Base-by-base conservation (phyloP, 2,329 filamentous ascomycete species). In the Rosellinia necatrix region DNA sequence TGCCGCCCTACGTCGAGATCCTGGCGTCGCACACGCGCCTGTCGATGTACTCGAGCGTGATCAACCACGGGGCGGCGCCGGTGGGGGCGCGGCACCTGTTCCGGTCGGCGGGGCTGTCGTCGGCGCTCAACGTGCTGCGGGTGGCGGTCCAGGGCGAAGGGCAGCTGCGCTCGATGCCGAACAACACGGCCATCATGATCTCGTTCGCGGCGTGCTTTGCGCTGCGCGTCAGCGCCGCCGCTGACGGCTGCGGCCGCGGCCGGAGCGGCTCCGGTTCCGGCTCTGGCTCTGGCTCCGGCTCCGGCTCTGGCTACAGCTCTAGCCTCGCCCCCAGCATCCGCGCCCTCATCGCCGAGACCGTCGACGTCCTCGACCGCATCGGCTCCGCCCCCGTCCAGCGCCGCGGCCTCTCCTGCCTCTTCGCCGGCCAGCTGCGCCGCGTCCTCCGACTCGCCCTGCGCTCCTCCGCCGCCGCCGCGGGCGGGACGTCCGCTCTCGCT, bases 141-240 rank as follows among this genome's bases (percentile, higher is more conserved):
- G 86, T 85, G 1, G 87, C 87, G 0, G 88, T 90, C 5, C 87
- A 90, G 69, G 87, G 87, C 29, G 88, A 91, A 66, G 75, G 79
- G 0, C 81, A 87, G 58, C 77, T 91, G 0, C 85, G 85, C 52
- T 90, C 87, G 0, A 91, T 91, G 87, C 88, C 88, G 0, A 91
- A 91, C 70, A 91, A 91, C 63, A 90, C 88, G 0, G 83, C 87
- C 52, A 89, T 90, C 61, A 91, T 91, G 88, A 89, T 91, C 10
- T 88, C 87, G 1, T 90, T 90, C 61, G 87, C 88, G 0, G 86
- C 86, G 4, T 88, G 85, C 64, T 88, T 88, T 59, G 85, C 86
- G 0, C 71, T 89, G n/a, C 81, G 83, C 8, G 76, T 89, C 4
- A 86, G 84, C 61, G 79, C 83, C 0, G 82, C 83, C 43, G 78